Percentiles rank a stretch among this genome's conserved stretches.
Conservation (phyloP, 2,329 filamentous ascomycete genomes). For the Leptosphaerulina australis region DNA sequence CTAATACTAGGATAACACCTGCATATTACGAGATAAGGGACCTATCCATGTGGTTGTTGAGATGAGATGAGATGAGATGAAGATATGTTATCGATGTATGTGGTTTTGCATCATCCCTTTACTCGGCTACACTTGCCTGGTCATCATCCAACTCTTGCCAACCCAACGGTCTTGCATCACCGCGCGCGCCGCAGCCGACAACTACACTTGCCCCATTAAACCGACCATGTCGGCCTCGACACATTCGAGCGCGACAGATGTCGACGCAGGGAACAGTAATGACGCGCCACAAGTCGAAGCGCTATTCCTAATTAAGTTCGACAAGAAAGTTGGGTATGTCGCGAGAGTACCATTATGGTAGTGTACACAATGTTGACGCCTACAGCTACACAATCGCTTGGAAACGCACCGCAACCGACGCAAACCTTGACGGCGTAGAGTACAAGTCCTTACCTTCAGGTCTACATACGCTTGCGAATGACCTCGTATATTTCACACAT, state of each 20-base stretch:
- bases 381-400: slow-evolving; percentile 79
- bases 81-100: neutral
- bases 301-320: slow-evolving; percentile 88
- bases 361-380: slow-evolving; percentile 6
- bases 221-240: slow-evolving; percentile 36
- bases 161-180: slow-evolving; percentile 9
- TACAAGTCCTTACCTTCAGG: slow-evolving; percentile 96
- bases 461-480: slow-evolving; percentile 83
- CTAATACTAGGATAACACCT: too few species aligned
- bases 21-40: too few species aligned
- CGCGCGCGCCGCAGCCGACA: neutral
- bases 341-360: slow-evolving; percentile 6
- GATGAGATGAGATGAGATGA: neutral
- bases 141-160: neutral
- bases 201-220: slow-evolving; percentile 1
- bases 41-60: too few species aligned
- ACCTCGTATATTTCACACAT: slow-evolving; percentile 92
- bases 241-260: slow-evolving; percentile 40
- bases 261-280: slow-evolving; percentile 26
- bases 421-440: slow-evolving; percentile 85
- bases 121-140: slow-evolving; percentile 16
- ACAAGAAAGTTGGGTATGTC: slow-evolving; percentile 82
- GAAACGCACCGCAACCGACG: slow-evolving; percentile 73
- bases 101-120: neutral
- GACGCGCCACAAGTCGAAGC: slow-evolving; percentile 60